A percentile compares a stretch with the other conserved stretches of the same genome.
Evolutionary conservation across 1,284 basidiomycete genomes (phyloP).

Genomic region (Apiotrichum siamense): DNA sequence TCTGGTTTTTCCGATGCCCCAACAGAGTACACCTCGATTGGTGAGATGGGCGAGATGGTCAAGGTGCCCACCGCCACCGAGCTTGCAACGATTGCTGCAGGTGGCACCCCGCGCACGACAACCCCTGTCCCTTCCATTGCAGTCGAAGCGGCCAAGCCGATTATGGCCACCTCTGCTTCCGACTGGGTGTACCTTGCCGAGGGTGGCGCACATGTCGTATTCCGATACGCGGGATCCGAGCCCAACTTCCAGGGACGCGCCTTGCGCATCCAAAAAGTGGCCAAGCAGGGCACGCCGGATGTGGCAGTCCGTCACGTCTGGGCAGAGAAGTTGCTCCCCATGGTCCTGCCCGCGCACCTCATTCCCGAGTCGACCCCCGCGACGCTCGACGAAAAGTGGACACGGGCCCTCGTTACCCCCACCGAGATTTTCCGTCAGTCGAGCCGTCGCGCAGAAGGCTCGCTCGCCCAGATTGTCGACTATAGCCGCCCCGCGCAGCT

Average conservation of each 20-base stretch:
- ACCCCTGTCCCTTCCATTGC: background rate
- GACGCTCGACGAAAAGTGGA: conserved; percentile 58
- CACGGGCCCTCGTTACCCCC: conserved; percentile 52
- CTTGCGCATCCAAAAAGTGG: conserved; percentile 50
- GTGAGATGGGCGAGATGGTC: conserved; percentile 33
- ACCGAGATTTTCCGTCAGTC: conserved; percentile 55
- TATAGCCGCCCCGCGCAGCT: conserved; percentile 60
- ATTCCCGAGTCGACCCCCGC: conserved; percentile 58
- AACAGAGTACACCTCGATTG: conserved; percentile 29
- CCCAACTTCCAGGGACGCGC: conserved; percentile 58
- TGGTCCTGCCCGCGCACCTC: conserved; percentile 55
- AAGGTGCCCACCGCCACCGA: conserved; percentile 13
- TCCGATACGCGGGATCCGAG: conserved; percentile 62
- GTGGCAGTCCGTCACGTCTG: conserved; percentile 17
- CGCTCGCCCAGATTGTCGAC: conserved; percentile 44
- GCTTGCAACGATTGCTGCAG: background rate
- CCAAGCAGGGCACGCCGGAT: background rate
- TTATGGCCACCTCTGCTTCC: background rate
- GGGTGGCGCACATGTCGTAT: conserved; percentile 82
- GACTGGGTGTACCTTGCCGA: conserved; percentile 82
- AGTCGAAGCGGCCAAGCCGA: background rate
- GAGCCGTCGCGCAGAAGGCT: conserved; percentile 54
- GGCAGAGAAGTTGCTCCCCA: conserved; percentile 29
- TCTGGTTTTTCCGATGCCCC: conserved; percentile 21
- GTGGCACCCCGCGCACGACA: background rate